These are phyloP conservation scores for Tolypocladium nubicola DNA, from an alignment of 2,329 filamentous ascomycete genomes.

Conservation along the genomic window DNA sequence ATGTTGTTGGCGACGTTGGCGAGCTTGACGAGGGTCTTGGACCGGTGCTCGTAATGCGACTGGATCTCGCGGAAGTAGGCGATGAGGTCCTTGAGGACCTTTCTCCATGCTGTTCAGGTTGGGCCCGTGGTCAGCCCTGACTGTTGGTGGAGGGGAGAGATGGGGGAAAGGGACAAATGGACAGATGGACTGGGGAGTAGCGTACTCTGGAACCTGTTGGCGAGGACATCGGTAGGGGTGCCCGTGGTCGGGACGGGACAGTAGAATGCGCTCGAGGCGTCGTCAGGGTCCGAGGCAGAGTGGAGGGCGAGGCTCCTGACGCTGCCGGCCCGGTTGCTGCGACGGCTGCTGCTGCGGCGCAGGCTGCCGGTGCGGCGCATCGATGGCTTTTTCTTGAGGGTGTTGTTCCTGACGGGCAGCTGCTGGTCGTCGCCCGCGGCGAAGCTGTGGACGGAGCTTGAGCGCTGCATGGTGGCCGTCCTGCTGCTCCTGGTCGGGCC, in stretches of 20 bases:
- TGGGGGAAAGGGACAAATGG: background rate
- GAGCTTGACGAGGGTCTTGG: constrained; percentile 74
- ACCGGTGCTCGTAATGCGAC: constrained; percentile 73
- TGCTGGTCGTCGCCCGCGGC: constrained; percentile 33
- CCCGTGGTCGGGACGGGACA: constrained; percentile 82
- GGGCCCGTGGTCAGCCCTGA: background rate
- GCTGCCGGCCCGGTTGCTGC: constrained; percentile 76
- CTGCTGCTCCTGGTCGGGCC: constrained; percentile 21
- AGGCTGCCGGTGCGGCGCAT: constrained; percentile 64
- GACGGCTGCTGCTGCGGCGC: constrained; percentile 68
- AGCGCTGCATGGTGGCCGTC: constrained; percentile 40
- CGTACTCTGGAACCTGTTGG: constrained; percentile 80
- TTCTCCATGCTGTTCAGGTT: constrained; percentile 67
- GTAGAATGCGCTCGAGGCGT: constrained; percentile 74
- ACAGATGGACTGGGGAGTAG: constrained; percentile 1
- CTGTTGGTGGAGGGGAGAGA: background rate
- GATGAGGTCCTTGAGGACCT: constrained; percentile 89
- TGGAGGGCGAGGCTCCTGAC: constrained; percentile 71
- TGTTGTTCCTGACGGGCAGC: constrained; percentile 47
- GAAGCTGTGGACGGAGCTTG: constrained; percentile 48
- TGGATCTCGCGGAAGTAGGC: constrained; percentile 90
- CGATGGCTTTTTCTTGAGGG: constrained; percentile 81
- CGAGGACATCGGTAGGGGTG: constrained; percentile 78
- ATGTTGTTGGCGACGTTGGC: constrained; percentile 79
- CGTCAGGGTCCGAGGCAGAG: constrained; percentile 55